Percentiles rank a stretch among this genome's conserved stretches.
phyloP scores from a whole-genome alignment of 2,329 filamentous ascomycete genomes.

The Neoascochyta sp. region DNA sequence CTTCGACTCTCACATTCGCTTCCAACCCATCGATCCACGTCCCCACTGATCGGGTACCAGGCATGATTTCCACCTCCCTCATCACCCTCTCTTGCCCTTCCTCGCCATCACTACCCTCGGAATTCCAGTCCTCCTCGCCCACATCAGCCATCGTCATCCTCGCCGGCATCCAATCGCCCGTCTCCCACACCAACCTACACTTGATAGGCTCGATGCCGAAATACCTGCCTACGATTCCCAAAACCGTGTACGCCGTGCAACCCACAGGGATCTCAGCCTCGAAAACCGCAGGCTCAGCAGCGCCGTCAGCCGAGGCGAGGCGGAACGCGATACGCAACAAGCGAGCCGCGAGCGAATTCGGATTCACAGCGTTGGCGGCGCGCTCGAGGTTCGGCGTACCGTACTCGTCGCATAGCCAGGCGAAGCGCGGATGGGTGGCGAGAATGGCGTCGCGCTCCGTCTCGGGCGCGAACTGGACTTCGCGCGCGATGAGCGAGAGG shows the following conservation, averaged over 20 bases:
- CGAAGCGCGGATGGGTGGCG: constrained; percentile 65
- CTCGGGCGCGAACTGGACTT: constrained; percentile 61
- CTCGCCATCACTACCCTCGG: constrained; percentile 40
- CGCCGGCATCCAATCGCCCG: constrained; percentile 83
- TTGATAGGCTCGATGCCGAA: constrained; percentile 63
- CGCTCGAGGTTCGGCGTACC: constrained; percentile 65
- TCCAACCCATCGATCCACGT: constrained; percentile 75
- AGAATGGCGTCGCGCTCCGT: constrained; percentile 55
- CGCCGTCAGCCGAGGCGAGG: constrained; percentile 10
- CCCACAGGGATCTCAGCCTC: constrained; percentile 63
- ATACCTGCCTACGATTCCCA: constrained; percentile 70
- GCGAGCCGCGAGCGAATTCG: constrained; percentile 76
- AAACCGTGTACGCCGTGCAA: constrained; percentile 76
- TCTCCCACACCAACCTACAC: constrained; percentile 77
- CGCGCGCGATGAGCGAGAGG: constrained; percentile 74
- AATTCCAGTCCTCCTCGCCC: constrained; percentile 49
- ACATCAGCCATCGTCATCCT: constrained; percentile 55
- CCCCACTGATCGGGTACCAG: constrained; percentile 76
- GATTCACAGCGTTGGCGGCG: constrained; percentile 52
- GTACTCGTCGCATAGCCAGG: constrained; percentile 69
- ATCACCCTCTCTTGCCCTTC: constrained; percentile 71
- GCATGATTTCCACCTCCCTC: constrained; percentile 73
- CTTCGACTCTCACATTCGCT: constrained; percentile 68
- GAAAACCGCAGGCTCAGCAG: constrained; percentile 5
- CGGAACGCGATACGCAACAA: constrained; percentile 62